These are phyloP conservation scores for Phyllosticta ampelicida DNA, from an alignment of 2,329 filamentous ascomycete species.

Conservation along the genomic window DNA sequence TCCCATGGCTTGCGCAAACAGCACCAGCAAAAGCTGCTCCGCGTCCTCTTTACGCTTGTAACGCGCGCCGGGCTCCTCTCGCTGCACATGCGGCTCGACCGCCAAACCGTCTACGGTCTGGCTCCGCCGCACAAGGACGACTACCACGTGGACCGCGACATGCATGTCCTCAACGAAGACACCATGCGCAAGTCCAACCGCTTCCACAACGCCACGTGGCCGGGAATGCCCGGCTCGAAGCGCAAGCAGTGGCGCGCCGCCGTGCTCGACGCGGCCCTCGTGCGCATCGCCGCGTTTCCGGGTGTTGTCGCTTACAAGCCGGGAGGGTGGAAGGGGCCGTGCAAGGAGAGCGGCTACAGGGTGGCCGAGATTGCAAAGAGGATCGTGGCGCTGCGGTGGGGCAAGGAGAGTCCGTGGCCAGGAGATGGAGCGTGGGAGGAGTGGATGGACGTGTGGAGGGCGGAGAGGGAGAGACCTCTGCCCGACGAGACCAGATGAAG, in stretches of 20 bases:
- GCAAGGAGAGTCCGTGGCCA: not conserved
- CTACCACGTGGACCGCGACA: not conserved
- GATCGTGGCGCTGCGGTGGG: not conserved
- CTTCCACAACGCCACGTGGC: not conserved
- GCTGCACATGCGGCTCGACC: conserved; percentile 7
- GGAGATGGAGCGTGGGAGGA: not conserved
- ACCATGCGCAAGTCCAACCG: not conserved
- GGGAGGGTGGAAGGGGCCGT: not conserved
- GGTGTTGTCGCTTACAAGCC: conserved; percentile 1
- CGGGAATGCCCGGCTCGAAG: not conserved
- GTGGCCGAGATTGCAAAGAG: not conserved
- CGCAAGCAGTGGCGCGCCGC: not conserved
- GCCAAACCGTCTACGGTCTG: not conserved
- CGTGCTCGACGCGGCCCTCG: not conserved
- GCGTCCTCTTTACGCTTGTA: not conserved
- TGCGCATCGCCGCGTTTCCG: not conserved
- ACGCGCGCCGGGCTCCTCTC: not conserved
- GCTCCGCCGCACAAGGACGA: not conserved
- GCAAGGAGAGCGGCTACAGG: conserved; percentile 1
- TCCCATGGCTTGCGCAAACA: not conserved
- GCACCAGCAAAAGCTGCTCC: not conserved
- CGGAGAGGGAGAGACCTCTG: not conserved
- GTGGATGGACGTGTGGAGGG: not conserved
- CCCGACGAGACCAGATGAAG: not conserved
- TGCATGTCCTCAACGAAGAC: not conserved